phyloP scores from a whole-genome alignment of 305 asterid genomes.

The Fraxinus baroniana region DNA sequence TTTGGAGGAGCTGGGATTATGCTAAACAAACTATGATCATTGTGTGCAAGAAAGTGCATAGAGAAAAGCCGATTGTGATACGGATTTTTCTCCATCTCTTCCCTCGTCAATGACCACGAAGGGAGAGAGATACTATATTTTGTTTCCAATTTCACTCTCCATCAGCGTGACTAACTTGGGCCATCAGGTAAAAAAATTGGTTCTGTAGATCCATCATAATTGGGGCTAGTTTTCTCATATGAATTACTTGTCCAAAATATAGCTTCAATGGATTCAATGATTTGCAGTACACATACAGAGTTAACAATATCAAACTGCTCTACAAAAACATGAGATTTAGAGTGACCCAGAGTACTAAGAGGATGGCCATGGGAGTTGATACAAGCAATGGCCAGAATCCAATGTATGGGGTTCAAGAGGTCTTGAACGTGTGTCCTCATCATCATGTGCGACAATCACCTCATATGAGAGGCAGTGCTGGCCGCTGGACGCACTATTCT shows the following conservation, averaged over 20 bases:
- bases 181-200: not conserved
- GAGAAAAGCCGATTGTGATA: not conserved
- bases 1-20: not conserved
- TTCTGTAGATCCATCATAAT: not conserved
- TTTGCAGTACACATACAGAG: not conserved
- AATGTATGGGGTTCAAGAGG: constrained; percentile 40
- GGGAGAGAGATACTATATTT: not conserved
- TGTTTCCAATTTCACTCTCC: too few species aligned
- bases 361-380: not conserved
- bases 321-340: not conserved
- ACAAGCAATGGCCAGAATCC: not conserved
- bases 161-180: too few species aligned
- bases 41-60: not conserved
- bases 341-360: not conserved
- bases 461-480: constrained; percentile 61
- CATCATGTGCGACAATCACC: constrained; percentile 35
- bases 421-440: constrained; percentile 45
- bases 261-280: not conserved
- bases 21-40: not conserved
- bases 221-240: not conserved
- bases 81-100: too few species aligned
- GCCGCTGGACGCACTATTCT: constrained; percentile 40
- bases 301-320: not conserved
- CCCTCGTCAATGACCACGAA: too few species aligned
- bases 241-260: not conserved